Base-by-base conservation (phyloP, 2,329 filamentous ascomycete genomes). In the Dactylellina drechsleri region DNA sequence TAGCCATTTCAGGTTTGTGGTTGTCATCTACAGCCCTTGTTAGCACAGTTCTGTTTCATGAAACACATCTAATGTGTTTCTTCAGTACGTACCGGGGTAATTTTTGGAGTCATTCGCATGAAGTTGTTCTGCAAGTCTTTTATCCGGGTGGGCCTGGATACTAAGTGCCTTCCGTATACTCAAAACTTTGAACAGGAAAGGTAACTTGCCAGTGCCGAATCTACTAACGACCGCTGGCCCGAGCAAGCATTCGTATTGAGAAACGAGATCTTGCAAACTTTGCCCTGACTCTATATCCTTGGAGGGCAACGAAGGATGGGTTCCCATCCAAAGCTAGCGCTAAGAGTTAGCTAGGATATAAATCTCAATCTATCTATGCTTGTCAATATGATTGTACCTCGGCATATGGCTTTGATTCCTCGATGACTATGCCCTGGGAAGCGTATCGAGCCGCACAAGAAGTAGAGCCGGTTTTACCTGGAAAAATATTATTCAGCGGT, bases 1-100 rank as follows among this genome's bases (percentile, higher is more conserved):
- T 97, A 77, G 95, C 93, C 95, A 99, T 99, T 84, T 99, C 95
- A 40, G 95, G 95, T 84, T 99, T 99, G 86, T 99, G 95, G 84
- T 99, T 99, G 85, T 98, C 94, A 85, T 99, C 93, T 83, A 47
- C 12, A 68, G 43, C 78, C 15, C 13, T 47, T 47, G 43, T 47
- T n/a, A 36, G 10, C 31, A 36, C 1, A 7, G 10, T 36, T 36
- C 10, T 36, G 10, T 10, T 10, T 36, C 31, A 36, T 36, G 31
- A 36, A 36, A 36, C 5, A 36, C 31, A 36, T 10, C 31, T 8
- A 10, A 10, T 36, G 31, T 5, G 31, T 47, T 47, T 7, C 43
- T 18, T 23, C 10, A 57, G n/a, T 18, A 49, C 66, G 16, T 72
- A 79, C 78, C 78, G 70, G 94, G 95, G 81, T 99, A 99, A 85